phyloP scores from a whole-genome alignment of 2,329 filamentous ascomycete species.

The Epichloe hybrida region DNA sequence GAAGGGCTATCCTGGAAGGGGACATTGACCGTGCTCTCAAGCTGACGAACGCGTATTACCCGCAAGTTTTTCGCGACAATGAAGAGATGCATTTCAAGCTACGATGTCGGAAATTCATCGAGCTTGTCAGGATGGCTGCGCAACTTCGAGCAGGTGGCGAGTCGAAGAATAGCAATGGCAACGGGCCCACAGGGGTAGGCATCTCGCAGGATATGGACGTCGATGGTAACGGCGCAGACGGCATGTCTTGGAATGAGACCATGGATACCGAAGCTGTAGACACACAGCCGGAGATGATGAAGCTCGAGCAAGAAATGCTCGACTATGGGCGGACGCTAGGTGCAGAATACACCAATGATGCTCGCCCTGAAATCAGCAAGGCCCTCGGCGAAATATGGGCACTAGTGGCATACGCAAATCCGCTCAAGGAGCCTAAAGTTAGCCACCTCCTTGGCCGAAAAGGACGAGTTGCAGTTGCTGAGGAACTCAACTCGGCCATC shows the following conservation, averaged over 20 bases:
- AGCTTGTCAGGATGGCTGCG: conserved; percentile 71
- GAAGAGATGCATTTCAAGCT: conserved; percentile 79
- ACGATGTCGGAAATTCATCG: conserved; percentile 82
- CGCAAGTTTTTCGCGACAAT: conserved; percentile 65
- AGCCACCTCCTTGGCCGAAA: conserved; percentile 64
- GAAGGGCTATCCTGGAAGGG: conserved; percentile 75
- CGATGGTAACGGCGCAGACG: conserved; percentile 34
- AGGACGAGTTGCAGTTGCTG: conserved; percentile 67
- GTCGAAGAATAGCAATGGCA: conserved; percentile 28
- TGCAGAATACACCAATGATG: conserved; percentile 61
- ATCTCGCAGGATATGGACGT: conserved; percentile 39
- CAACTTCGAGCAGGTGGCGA: conserved; percentile 43
- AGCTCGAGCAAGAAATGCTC: conserved; percentile 56
- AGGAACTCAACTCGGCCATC: conserved; percentile 89
- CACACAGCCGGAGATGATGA: conserved; percentile 21
- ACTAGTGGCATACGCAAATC: conserved; percentile 74
- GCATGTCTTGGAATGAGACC: conserved; percentile 32
- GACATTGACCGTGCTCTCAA: conserved; percentile 87
- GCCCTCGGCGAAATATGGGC: conserved; percentile 77
- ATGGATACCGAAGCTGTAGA: conserved; percentile 31
- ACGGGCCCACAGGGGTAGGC: conserved; percentile 23
- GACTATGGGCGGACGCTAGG: conserved; percentile 68
- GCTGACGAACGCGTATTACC: conserved; percentile 65
- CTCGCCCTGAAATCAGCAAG: conserved; percentile 54
- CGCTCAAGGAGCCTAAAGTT: conserved; percentile 58